Percentiles rank a stretch among this genome's conserved stretches.
phyloP scores from a whole-genome alignment of 2,329 filamentous ascomycete species.

The Penicillium occitanis region DNA sequence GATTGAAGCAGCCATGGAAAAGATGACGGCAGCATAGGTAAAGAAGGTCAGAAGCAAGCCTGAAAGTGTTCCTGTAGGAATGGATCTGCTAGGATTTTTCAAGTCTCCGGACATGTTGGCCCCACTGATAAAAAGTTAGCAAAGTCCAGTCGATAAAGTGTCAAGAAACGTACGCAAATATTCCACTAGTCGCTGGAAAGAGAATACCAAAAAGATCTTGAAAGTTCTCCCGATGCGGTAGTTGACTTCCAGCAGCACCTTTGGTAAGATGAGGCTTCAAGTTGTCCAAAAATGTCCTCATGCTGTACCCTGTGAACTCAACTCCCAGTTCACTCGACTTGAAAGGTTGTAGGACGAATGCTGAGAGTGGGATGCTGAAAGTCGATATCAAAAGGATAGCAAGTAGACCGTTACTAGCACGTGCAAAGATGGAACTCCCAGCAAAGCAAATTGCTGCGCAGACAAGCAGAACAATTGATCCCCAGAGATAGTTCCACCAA shows the following conservation, averaged over 20 bases:
- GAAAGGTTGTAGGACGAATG: slow-evolving; percentile 68
- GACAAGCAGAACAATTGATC: slow-evolving; percentile 67
- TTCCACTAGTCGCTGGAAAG: slow-evolving; percentile 68
- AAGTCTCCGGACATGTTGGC: slow-evolving; percentile 90
- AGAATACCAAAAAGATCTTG: slow-evolving; percentile 82
- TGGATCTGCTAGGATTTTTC: slow-evolving; percentile 77
- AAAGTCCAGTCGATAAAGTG: slow-evolving; percentile 33
- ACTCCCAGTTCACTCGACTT: slow-evolving; percentile 61
- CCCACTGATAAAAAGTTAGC: slow-evolving; percentile 54
- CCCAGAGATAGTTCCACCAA: slow-evolving; percentile 75
- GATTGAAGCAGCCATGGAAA: slow-evolving; percentile 75
- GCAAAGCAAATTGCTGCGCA: slow-evolving; percentile 76
- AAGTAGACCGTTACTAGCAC: slow-evolving; percentile 74
- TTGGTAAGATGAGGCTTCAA: slow-evolving; percentile 65
- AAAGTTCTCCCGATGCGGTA: slow-evolving; percentile 66
- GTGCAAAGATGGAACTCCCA: slow-evolving; percentile 76
- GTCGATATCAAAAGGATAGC: slow-evolving; percentile 70
- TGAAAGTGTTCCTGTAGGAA: slow-evolving; percentile 79
- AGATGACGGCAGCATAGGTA: slow-evolving; percentile 71
- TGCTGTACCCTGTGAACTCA: slow-evolving; percentile 74
- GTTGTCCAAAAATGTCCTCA: slow-evolving; percentile 70
- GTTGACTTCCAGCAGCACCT: slow-evolving; percentile 62
- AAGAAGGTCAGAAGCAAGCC: slow-evolving; percentile 74
- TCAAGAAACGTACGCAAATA: slow-evolving; percentile 51
- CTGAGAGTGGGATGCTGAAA: slow-evolving; percentile 79